Conservation (phyloP, 179 eudicot species). For the Actinidia arguta region DNA sequence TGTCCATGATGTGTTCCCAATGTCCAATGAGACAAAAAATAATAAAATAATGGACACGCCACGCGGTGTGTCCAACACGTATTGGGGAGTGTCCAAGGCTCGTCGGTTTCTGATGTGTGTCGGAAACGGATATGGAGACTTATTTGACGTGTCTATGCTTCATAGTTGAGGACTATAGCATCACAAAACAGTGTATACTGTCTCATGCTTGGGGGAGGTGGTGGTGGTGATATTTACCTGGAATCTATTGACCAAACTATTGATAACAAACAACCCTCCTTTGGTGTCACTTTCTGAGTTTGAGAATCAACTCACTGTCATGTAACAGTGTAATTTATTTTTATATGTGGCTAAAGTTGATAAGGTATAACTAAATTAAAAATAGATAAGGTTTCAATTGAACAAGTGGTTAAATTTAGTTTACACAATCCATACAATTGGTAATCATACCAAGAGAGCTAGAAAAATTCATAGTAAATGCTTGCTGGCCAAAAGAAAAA, state of each 20-base stretch:
- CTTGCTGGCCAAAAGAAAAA: background rate
- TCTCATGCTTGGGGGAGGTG: background rate
- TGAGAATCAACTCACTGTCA: background rate
- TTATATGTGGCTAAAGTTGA: background rate
- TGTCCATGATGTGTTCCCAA: too few relatives aligned
- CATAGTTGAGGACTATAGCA: background rate
- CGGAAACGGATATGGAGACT: too few relatives aligned
- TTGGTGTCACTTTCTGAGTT: background rate
- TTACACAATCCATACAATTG: background rate
- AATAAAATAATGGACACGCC: too few relatives aligned
- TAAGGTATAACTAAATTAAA: background rate
- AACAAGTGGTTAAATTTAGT: background rate
- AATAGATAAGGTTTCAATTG: background rate
- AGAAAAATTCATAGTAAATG: background rate
- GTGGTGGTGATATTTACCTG: background rate
- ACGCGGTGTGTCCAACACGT: too few relatives aligned
- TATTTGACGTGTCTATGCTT: too few relatives aligned
- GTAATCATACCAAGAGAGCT: background rate
- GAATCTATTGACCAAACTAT: background rate
- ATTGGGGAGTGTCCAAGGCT: too few relatives aligned
- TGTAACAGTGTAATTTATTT: background rate
- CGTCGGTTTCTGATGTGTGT: too few relatives aligned
- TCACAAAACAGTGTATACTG: background rate
- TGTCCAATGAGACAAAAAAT: too few relatives aligned
- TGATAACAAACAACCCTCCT: background rate